Conservation (phyloP, 2,329 filamentous ascomycete species). For the Alternaria conjuncta region DNA sequence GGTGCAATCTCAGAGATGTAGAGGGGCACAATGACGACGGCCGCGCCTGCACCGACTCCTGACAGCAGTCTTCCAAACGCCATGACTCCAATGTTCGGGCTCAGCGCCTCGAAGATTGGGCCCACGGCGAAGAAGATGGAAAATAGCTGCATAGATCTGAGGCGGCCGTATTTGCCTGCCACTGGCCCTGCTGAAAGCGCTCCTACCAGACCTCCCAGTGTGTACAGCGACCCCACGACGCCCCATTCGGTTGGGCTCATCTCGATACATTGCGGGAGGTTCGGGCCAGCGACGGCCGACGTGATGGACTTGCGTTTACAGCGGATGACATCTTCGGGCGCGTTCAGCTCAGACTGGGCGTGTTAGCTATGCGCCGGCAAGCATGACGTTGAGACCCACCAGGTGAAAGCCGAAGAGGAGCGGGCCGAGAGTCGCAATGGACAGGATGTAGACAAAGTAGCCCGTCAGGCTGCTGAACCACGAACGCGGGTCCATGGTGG, state of each 20-base stretch:
- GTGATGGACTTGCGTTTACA: conserved; percentile 70
- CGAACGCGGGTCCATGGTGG: conserved; percentile 46
- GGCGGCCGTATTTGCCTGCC: conserved; percentile 77
- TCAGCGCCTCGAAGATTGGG: conserved; percentile 75
- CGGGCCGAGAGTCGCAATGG: conserved; percentile 81
- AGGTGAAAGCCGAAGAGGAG: conserved; percentile 95
- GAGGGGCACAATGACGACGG: conserved; percentile 90
- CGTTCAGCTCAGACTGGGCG: conserved; percentile 85
- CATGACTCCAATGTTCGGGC: conserved; percentile 71
- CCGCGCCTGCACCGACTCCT: conserved; percentile 83
- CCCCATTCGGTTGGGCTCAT: conserved; percentile 86
- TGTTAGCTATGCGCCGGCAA: conserved; percentile 23
- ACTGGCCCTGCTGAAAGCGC: conserved; percentile 80
- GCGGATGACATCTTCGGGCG: conserved; percentile 90
- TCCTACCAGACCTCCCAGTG: conserved; percentile 83
- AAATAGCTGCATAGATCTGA: conserved; percentile 77
- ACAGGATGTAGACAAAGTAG: conserved; percentile 78
- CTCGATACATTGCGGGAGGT: conserved; percentile 78
- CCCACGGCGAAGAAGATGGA: conserved; percentile 78
- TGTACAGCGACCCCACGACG: conserved; percentile 88
- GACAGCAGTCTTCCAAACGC: conserved; percentile 77
- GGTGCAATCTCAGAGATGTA: conserved; percentile 94
- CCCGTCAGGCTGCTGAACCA: conserved; percentile 65
- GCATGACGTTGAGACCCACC: conserved; percentile 57
- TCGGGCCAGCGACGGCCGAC: conserved; percentile 41